phyloP scores from a whole-genome alignment of 2,329 filamentous ascomycete genomes.

The Stemphylium vesicarium region DNA sequence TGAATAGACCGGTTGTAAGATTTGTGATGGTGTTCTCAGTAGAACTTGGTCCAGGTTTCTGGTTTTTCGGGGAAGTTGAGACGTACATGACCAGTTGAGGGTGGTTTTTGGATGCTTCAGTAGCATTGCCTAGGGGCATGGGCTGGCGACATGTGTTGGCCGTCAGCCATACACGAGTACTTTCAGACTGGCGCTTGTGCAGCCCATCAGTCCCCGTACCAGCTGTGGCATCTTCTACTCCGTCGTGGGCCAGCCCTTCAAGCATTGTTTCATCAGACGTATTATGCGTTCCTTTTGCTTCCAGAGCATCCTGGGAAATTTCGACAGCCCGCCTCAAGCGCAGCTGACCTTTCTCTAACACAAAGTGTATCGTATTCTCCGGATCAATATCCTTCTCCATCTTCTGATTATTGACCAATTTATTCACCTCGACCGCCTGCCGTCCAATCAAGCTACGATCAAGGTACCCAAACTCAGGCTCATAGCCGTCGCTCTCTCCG shows the following conservation, averaged over 20 bases:
- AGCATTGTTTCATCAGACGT: slow-evolving; percentile 1
- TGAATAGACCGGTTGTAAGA: slow-evolving; percentile 57
- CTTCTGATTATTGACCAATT: slow-evolving; percentile 70
- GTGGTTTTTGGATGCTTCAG: slow-evolving; percentile 40
- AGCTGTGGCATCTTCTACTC: background rate
- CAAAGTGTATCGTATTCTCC: slow-evolving; percentile 68
- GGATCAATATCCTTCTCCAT: slow-evolving; percentile 65
- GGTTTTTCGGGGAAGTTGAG: slow-evolving; percentile 69
- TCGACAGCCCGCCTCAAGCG: slow-evolving; percentile 50
- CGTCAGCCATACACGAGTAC: slow-evolving; percentile 72
- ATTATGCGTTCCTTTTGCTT: slow-evolving; percentile 23
- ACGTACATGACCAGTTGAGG: slow-evolving; percentile 81
- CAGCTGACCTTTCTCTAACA: slow-evolving; percentile 65
- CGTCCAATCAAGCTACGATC: slow-evolving; percentile 69
- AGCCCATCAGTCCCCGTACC: slow-evolving; percentile 4
- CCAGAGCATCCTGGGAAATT: slow-evolving; percentile 35
- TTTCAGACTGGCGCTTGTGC: slow-evolving; percentile 35
- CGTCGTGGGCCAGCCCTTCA: background rate
- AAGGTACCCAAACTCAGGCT: slow-evolving; percentile 67
- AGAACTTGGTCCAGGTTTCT: slow-evolving; percentile 68
- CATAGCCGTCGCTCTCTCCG: slow-evolving; percentile 54
- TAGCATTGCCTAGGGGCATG: slow-evolving; percentile 57
- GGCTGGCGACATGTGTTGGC: slow-evolving; percentile 88
- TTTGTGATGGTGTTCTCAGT: slow-evolving; percentile 54
- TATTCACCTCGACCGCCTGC: slow-evolving; percentile 56